A percentile compares a stretch with the other conserved stretches of the same genome.
phyloP scores from a whole-genome alignment of 1,139 yeast genomes.

The Magnusiomyces ingens region DNA sequence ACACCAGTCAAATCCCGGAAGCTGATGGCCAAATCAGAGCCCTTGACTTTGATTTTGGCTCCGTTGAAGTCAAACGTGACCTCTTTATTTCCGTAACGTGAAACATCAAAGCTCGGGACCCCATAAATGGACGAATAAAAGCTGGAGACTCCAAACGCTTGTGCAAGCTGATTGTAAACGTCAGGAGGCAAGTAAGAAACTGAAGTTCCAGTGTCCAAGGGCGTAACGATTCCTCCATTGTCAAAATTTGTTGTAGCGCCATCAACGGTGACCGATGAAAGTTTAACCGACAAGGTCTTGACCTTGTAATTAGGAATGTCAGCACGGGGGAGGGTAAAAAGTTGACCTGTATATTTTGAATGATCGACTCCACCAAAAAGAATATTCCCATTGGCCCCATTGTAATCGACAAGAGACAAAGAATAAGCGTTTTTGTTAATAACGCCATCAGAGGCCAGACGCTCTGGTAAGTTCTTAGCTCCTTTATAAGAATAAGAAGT shows the following conservation, averaged over 20 bases:
- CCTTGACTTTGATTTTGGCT: conserved; percentile 10
- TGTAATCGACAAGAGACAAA: conserved; percentile 41
- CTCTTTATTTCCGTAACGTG: conserved; percentile 3
- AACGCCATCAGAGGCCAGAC: conserved; percentile 41
- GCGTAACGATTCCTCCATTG: conserved; percentile 1
- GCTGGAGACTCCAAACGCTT: conserved; percentile 9
- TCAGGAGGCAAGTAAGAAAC: conserved; percentile 13
- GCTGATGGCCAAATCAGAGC: conserved; percentile 4
- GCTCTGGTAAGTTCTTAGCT: conserved; percentile 41
- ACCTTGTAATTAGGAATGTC: background rate
- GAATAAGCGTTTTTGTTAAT: conserved; percentile 46
- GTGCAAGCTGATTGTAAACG: conserved; percentile 6
- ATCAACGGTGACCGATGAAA: conserved; percentile 6
- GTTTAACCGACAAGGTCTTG: conserved; percentile 8
- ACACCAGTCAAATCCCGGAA: conserved; percentile 10
- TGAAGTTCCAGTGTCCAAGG: conserved; percentile 14
- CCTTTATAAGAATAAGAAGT: conserved; percentile 7
- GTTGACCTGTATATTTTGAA: conserved; percentile 43
- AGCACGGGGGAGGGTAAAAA: conserved; percentile 29
- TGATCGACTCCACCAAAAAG: conserved; percentile 56
- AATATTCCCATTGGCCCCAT: conserved; percentile 41
- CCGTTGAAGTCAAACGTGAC: conserved; percentile 12
- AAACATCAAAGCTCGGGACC: conserved; percentile 9
- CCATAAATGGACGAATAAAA: conserved; percentile 1
- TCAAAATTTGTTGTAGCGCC: background rate